phyloP scores from a whole-genome alignment of 1,139 yeast species.

The Diutina sp. region DNA sequence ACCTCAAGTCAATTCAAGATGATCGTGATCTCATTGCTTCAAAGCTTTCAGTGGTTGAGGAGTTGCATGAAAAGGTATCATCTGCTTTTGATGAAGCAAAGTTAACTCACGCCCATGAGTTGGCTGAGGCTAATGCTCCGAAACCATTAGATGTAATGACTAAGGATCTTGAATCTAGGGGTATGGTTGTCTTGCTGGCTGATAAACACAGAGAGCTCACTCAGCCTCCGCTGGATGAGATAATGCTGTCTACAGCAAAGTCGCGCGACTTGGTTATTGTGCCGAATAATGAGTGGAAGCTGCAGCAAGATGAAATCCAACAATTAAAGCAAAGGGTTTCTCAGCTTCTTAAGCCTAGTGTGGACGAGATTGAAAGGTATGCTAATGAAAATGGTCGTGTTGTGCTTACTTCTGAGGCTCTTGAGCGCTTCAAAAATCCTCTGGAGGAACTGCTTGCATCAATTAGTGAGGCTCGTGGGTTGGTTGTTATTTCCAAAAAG shows the following conservation, averaged over 20 bases:
- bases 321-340: neutral
- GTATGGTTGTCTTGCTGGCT: neutral
- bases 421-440: neutral
- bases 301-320: neutral
- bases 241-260: conserved; percentile 3
- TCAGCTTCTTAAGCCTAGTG: conserved; percentile 3
- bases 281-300: neutral
- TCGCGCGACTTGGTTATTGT: neutral
- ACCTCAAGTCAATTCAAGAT: neutral
- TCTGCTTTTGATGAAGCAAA: neutral
- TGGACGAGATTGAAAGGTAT: conserved; percentile 5
- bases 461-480: conserved; percentile 2
- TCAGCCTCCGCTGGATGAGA: neutral
- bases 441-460: neutral
- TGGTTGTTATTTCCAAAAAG: conserved; percentile 4
- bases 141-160: neutral
- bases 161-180: neutral
- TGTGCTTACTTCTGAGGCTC: neutral
- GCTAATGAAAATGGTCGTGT: conserved; percentile 4
- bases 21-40: neutral
- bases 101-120: neutral
- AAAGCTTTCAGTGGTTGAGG: neutral
- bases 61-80: neutral
- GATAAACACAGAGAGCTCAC: neutral
- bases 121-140: neutral